Conservation (phyloP, 768 basidiomycete species). For the Leccinum incarnatum region DNA sequence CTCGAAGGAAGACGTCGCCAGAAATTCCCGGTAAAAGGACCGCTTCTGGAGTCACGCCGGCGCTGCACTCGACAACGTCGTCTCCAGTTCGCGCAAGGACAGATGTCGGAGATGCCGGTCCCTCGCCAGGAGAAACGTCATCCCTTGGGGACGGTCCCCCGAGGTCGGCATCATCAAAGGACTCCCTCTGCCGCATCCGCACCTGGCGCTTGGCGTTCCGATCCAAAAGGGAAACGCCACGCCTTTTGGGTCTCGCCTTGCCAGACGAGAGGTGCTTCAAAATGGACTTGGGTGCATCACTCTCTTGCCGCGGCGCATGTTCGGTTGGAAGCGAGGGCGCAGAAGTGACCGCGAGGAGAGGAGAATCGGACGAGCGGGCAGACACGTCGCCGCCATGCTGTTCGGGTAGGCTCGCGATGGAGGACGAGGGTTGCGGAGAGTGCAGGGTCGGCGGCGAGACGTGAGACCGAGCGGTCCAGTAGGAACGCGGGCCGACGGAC, state of each 20-base stretch:
- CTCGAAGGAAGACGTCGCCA: conserved; percentile 70
- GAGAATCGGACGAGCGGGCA: conserved; percentile 25
- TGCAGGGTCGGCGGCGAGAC: conserved; percentile 12
- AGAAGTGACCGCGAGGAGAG: conserved; percentile 17
- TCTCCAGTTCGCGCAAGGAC: conserved; percentile 64
- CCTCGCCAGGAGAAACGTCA: conserved; percentile 19
- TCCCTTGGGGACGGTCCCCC: conserved; percentile 1
- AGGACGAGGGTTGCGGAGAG: conserved; percentile 10
- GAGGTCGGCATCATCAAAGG: conserved; percentile 19
- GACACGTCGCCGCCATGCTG: conserved; percentile 10
- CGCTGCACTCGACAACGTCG: conserved; percentile 60
- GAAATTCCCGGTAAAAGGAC: conserved; percentile 23
- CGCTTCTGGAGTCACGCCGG: conserved; percentile 47
- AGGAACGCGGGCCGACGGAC: conserved; percentile 21
- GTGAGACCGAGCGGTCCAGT: conserved; percentile 21
- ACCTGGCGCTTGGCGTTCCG: conserved; percentile 10
- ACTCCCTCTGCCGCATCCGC: conserved; percentile 15
- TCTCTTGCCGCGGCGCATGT: conserved; percentile 6
- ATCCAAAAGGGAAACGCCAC: conserved; percentile 14
- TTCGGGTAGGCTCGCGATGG: conserved; percentile 14
- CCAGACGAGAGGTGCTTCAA: conserved; percentile 19
- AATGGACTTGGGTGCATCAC: conserved; percentile 21
- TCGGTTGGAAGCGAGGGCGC: conserved; percentile 9
- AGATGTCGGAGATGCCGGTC: conserved; percentile 53
- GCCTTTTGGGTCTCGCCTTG: conserved; percentile 8